Evolutionary conservation across 495 filamentous ascomycete species (phyloP).

Genomic region (Podospora sp.): DNA sequence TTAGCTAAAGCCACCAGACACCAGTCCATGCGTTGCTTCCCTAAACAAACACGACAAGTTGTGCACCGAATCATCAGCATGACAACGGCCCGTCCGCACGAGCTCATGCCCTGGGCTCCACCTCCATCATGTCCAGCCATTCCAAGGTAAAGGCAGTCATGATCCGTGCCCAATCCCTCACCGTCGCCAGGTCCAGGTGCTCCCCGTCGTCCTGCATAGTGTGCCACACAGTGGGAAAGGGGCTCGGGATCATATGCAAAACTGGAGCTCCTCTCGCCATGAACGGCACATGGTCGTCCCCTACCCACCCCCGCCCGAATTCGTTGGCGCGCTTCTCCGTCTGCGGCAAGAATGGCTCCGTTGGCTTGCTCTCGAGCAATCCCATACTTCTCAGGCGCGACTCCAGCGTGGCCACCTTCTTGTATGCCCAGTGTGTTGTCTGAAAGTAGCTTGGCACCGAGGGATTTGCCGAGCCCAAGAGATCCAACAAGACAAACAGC

Average conservation of each 20-base stretch:
- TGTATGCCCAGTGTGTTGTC: constrained; percentile 89
- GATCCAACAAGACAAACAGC: constrained; percentile 83
- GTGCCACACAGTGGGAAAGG: constrained; percentile 85
- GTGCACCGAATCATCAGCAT: neutral
- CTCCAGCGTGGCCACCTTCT: constrained; percentile 68
- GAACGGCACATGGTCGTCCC: constrained; percentile 88
- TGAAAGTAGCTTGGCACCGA: constrained; percentile 76
- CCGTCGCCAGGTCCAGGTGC: constrained; percentile 75
- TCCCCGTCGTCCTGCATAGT: constrained; percentile 75
- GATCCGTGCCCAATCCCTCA: constrained; percentile 82
- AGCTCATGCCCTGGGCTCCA: constrained; percentile 17
- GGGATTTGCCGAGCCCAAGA: constrained; percentile 71
- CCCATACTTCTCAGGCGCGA: constrained; percentile 60
- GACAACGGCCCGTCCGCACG: neutral
- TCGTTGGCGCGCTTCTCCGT: constrained; percentile 52
- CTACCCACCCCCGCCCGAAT: constrained; percentile 49
- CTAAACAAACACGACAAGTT: too few species aligned
- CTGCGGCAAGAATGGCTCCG: constrained; percentile 52
- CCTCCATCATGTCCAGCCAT: constrained; percentile 67
- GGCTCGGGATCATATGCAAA: constrained; percentile 78
- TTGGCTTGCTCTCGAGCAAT: constrained; percentile 39
- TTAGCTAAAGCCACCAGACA: neutral
- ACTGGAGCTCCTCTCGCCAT: constrained; percentile 76
- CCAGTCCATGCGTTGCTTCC: neutral
- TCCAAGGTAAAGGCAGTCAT: constrained; percentile 79